These are phyloP conservation scores for Anethum foeniculum DNA, from an alignment of 140 eudicot genomes.

Conservation along the genomic window DNA sequence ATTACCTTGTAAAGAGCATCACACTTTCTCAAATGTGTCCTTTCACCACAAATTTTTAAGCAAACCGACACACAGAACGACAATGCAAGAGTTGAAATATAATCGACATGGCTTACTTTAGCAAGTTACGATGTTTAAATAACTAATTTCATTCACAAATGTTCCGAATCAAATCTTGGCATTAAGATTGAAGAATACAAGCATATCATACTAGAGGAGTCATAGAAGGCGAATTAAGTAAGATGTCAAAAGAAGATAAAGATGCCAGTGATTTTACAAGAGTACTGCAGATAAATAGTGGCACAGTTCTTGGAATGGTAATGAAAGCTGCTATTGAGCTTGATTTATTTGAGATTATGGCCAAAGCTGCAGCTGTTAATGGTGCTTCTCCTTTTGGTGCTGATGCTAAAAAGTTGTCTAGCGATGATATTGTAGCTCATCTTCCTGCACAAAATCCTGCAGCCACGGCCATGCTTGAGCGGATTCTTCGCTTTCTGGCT, in stretches of 20 bases:
- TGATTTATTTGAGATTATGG: constrained; percentile 47
- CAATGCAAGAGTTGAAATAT: too few relatives aligned
- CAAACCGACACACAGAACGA: too few relatives aligned
- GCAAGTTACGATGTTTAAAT: too few relatives aligned
- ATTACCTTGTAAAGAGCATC: too few relatives aligned
- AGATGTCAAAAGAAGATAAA: constrained; percentile 24
- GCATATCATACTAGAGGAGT: neutral
- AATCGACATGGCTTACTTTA: too few relatives aligned
- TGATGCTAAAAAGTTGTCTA: constrained; percentile 15
- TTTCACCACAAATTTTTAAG: too few relatives aligned
- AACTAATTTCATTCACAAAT: too few relatives aligned
- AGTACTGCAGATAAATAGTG: constrained; percentile 16
- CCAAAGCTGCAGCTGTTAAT: constrained; percentile 12
- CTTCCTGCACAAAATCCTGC: constrained; percentile 28
- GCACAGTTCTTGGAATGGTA: constrained; percentile 34
- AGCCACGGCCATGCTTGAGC: constrained; percentile 31
- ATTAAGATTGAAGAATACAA: too few relatives aligned
- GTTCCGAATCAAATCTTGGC: too few relatives aligned
- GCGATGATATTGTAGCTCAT: constrained; percentile 22
- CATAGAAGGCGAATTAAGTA: neutral
- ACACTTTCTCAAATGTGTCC: too few relatives aligned
- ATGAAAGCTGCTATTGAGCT: constrained; percentile 44
- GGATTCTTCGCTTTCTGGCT: constrained; percentile 38
- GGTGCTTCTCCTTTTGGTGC: neutral
- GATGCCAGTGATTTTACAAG: constrained; percentile 23